Percentiles rank a stretch among this genome's conserved stretches.
Conservation (phyloP, 352 stramenopile genomes). For the Phytophthora crassamura region DNA sequence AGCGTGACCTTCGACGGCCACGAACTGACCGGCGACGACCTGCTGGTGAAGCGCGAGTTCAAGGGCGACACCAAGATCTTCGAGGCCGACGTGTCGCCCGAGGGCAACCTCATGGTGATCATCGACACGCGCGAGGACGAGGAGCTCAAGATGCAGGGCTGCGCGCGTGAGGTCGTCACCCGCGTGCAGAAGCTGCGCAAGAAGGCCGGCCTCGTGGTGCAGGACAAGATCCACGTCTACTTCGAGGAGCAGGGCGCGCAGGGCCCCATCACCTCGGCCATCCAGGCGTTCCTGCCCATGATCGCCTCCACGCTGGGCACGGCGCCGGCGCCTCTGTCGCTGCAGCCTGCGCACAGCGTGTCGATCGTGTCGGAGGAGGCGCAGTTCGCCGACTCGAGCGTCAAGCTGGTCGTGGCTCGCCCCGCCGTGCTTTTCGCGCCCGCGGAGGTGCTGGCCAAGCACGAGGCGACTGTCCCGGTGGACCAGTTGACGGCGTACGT, state of each 20-base stretch:
- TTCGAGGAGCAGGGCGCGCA: slow-evolving; percentile 80
- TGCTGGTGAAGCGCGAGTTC: slow-evolving; percentile 96
- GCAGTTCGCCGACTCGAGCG: slow-evolving; percentile 70
- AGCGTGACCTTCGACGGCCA: slow-evolving; percentile 85
- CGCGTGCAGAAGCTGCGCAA: slow-evolving; percentile 99
- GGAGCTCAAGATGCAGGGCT: slow-evolving; percentile 93
- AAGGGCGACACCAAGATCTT: slow-evolving; percentile 93
- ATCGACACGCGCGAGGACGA: slow-evolving; percentile 97
- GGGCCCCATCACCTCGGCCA: slow-evolving; percentile 61
- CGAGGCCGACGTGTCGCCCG: slow-evolving; percentile 86
- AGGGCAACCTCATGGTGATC: slow-evolving; percentile 94
- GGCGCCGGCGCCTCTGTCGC: slow-evolving; percentile 57
- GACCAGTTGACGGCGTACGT: slow-evolving; percentile 71
- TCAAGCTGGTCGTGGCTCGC: slow-evolving; percentile 72
- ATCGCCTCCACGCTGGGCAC: slow-evolving; percentile 66
- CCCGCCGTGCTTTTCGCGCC: slow-evolving; percentile 78
- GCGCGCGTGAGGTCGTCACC: slow-evolving; percentile 97
- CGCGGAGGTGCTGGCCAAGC: slow-evolving; percentile 52
- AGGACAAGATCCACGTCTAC: slow-evolving; percentile 97
- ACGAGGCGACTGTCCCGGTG: slow-evolving; percentile 41
- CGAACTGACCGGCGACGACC: slow-evolving; percentile 88
- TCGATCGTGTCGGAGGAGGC: slow-evolving; percentile 76
- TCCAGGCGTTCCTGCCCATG: slow-evolving; percentile 68
- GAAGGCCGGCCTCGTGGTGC: slow-evolving; percentile 93
- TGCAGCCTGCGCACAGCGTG: slow-evolving; percentile 70